A percentile compares a stretch with the other conserved stretches of the same genome.
phyloP scores from a whole-genome alignment of 2,329 filamentous ascomycete species.

The Fusarium sp. region DNA sequence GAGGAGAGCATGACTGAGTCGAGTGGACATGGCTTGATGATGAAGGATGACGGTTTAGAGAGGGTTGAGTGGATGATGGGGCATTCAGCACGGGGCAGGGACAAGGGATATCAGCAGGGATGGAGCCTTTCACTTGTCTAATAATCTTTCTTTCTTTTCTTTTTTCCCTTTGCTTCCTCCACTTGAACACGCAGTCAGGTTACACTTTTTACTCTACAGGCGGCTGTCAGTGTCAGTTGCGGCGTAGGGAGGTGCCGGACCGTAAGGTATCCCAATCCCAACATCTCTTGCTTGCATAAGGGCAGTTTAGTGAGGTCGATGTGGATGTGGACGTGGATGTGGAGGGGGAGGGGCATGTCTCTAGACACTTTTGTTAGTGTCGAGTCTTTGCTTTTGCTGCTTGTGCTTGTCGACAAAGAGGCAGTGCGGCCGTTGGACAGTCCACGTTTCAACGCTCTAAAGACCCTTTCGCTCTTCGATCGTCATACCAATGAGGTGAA shows the following conservation, averaged over 20 bases:
- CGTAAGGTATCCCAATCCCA: neutral
- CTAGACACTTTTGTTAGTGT: constrained; percentile 1
- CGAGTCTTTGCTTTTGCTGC: constrained; percentile 13
- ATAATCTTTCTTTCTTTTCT: constrained; percentile 36
- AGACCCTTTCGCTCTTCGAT: neutral
- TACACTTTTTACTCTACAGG: neutral
- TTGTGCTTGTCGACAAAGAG: constrained; percentile 1
- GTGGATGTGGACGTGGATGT: neutral
- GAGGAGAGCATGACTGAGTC: constrained; percentile 1
- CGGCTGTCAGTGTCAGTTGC: constrained; percentile 38
- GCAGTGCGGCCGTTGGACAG: constrained; percentile 24
- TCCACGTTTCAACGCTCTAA: neutral
- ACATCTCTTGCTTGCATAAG: constrained; percentile 4
- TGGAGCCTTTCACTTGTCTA: constrained; percentile 21
- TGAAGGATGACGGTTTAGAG: constrained; percentile 28
- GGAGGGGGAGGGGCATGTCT: constrained; percentile 2
- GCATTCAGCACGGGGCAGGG: constrained; percentile 43
- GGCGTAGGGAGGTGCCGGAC: constrained; percentile 29
- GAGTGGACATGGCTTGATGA: constrained; percentile 21
- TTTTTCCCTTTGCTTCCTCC: constrained; percentile 21
- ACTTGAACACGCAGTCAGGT: neutral
- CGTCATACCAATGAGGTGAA: neutral
- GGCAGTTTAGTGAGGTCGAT: neutral
- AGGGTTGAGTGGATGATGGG: constrained; percentile 39
- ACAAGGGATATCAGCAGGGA: constrained; percentile 38